These are phyloP conservation scores for Hansenula anomala DNA, from an alignment of 1,139 yeast genomes.

Conservation along the genomic window DNA sequence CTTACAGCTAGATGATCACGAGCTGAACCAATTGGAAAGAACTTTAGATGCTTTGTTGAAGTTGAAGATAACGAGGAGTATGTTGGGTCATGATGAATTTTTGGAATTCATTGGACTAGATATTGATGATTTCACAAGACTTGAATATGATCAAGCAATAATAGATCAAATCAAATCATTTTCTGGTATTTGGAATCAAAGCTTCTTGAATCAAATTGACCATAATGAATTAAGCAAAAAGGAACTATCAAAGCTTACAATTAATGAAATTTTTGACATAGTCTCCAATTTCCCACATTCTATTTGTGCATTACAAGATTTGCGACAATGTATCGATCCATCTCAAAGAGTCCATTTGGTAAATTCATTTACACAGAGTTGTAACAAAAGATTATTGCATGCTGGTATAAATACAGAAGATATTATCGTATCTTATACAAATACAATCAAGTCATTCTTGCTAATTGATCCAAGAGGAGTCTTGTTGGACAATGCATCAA, in stretches of 20 bases:
- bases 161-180: slow-evolving; percentile 3
- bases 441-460: slow-evolving; percentile 68
- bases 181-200: slow-evolving; percentile 15
- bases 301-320: slow-evolving; percentile 55
- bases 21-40: slow-evolving; percentile 12
- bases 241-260: slow-evolving; percentile 48
- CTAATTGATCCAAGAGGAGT: slow-evolving; percentile 88
- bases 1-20: slow-evolving; percentile 11
- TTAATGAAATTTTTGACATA: slow-evolving; percentile 60
- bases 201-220: slow-evolving; percentile 14
- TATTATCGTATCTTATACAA: slow-evolving; percentile 64
- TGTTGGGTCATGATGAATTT: slow-evolving; percentile 10
- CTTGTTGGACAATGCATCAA: slow-evolving; percentile 65
- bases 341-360: slow-evolving; percentile 22
- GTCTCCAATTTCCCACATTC: slow-evolving; percentile 58
- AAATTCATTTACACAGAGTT: slow-evolving; percentile 47
- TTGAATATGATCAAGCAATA: slow-evolving; percentile 9
- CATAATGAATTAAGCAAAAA: slow-evolving; percentile 29
- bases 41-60: slow-evolving; percentile 14
- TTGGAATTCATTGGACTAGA: slow-evolving; percentile 14
- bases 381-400: slow-evolving; percentile 55
- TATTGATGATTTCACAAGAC: slow-evolving; percentile 7
- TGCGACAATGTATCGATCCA: slow-evolving; percentile 42
- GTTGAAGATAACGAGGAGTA: slow-evolving; percentile 5
- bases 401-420: slow-evolving; percentile 82